These are phyloP conservation scores for Umbelopsis ramanniana DNA, from an alignment of 192 early-diverging fungal genomes.

Conservation along the genomic window DNA sequence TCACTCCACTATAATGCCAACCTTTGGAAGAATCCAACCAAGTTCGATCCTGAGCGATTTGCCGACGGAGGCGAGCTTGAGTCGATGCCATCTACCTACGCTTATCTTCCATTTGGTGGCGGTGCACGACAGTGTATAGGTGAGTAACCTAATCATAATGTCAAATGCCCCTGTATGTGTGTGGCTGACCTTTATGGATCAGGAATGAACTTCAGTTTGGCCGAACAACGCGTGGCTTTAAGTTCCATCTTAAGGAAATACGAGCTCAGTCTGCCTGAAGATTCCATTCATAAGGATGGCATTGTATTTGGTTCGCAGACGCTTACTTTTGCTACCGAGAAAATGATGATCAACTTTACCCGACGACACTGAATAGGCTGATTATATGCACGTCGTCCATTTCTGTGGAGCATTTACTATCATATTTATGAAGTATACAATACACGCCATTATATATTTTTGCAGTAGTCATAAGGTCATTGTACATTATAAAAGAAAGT, in stretches of 20 bases:
- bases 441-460: no score
- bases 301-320: not conserved
- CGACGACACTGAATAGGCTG: not conserved
- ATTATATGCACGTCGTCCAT: no score
- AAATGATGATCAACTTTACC: not conserved
- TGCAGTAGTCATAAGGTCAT: no score
- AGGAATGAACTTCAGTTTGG: slow-evolving; percentile 43
- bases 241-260: slow-evolving; percentile 10
- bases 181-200: no score
- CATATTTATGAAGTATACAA: no score
- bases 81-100: not conserved
- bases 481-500: no score
- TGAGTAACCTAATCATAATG: not conserved
- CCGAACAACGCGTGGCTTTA: slow-evolving; percentile 56
- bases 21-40: slow-evolving; percentile 20
- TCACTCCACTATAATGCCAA: slow-evolving; percentile 20
- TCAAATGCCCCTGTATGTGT: no score
- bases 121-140: slow-evolving; percentile 9
- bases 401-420: no score
- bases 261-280: slow-evolving; percentile 14
- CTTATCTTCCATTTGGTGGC: not conserved
- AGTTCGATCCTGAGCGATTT: slow-evolving; percentile 33
- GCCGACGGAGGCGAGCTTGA: not conserved
- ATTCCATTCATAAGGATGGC: slow-evolving; percentile 11
- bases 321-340: not conserved